Conservation (phyloP, 2,329 filamentous ascomycete species). For the Phoma herbarum region DNA sequence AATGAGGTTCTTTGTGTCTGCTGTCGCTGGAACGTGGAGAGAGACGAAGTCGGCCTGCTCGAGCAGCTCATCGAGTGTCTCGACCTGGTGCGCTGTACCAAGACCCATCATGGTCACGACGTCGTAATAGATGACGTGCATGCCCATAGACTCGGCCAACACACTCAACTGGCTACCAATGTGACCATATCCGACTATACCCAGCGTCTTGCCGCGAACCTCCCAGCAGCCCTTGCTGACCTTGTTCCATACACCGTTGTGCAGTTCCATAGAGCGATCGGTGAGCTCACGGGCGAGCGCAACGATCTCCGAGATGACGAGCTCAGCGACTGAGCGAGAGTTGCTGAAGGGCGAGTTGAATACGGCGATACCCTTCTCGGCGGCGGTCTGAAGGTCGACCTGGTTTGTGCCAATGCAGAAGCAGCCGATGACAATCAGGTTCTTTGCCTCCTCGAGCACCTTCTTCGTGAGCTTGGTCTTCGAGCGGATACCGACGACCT, state of each 20-base stretch:
- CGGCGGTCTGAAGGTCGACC: constrained; percentile 85
- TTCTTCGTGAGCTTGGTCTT: constrained; percentile 93
- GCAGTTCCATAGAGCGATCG: constrained; percentile 93
- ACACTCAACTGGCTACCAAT: constrained; percentile 97
- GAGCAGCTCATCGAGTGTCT: constrained; percentile 78
- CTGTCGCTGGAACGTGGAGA: constrained; percentile 90
- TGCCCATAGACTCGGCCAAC: constrained; percentile 95
- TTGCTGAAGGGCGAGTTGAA: constrained; percentile 99
- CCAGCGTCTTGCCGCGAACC: constrained; percentile 95
- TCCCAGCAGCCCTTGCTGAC: constrained; percentile 98
- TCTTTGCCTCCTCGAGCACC: constrained; percentile 88
- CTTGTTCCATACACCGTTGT: constrained; percentile 96
- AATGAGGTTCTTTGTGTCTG: constrained; percentile 94
- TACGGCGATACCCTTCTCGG: constrained; percentile 87
- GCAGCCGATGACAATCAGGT: constrained; percentile 93
- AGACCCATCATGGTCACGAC: constrained; percentile 93
- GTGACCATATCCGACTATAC: constrained; percentile 96
- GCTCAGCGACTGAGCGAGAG: constrained; percentile 93
- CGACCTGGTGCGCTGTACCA: constrained; percentile 85
- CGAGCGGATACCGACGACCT: constrained; percentile 97
- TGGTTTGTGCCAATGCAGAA: constrained; percentile 99
- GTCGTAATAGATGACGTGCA: constrained; percentile 98
- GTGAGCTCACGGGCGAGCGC: constrained; percentile 88
- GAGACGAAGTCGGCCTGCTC: constrained; percentile 88
- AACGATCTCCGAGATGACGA: constrained; percentile 95